Evolutionary conservation across 257 asterid genomes (phyloP).

Genomic region (Scutellaria galericulata): DNA sequence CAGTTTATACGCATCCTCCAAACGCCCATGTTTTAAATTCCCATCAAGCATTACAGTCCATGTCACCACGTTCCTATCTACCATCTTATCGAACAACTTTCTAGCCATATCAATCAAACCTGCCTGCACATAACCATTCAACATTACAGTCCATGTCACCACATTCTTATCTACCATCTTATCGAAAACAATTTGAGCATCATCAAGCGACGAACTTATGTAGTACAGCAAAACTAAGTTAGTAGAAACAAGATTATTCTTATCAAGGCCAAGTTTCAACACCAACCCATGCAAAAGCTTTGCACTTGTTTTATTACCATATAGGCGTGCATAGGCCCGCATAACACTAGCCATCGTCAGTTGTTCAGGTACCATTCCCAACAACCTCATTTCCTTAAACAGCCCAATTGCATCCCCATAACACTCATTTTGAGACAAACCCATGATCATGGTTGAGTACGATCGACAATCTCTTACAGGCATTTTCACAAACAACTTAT

Average conservation of each 20-base stretch:
- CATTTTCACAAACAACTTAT: conserved; percentile 79
- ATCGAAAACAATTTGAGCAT: conserved; percentile 59
- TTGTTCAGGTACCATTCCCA: conserved; percentile 69
- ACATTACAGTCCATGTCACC: no score
- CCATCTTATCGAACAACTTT: no score
- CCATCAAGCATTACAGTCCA: no score
- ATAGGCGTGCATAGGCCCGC: conserved; percentile 58
- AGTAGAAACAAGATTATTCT: conserved; percentile 62
- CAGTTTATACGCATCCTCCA: no score
- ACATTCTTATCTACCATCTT: no score
- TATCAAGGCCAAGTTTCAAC: conserved; percentile 65
- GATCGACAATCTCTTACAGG: conserved; percentile 65
- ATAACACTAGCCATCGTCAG: conserved; percentile 81
- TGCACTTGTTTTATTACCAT: conserved; percentile 42
- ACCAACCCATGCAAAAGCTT: conserved; percentile 25
- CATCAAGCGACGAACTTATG: conserved; percentile 42
- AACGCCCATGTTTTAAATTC: no score
- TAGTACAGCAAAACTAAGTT: conserved; percentile 75
- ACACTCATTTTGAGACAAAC: conserved; percentile 49
- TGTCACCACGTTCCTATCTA: no score
- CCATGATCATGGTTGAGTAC: conserved; percentile 83
- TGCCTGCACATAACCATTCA: no score
- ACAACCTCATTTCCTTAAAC: conserved; percentile 66
- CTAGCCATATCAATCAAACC: conserved; percentile 56
- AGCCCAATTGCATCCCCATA: conserved; percentile 54